phyloP scores from a whole-genome alignment of 2,329 filamentous ascomycete genomes.

The Calonectria pseudoturangicola region DNA sequence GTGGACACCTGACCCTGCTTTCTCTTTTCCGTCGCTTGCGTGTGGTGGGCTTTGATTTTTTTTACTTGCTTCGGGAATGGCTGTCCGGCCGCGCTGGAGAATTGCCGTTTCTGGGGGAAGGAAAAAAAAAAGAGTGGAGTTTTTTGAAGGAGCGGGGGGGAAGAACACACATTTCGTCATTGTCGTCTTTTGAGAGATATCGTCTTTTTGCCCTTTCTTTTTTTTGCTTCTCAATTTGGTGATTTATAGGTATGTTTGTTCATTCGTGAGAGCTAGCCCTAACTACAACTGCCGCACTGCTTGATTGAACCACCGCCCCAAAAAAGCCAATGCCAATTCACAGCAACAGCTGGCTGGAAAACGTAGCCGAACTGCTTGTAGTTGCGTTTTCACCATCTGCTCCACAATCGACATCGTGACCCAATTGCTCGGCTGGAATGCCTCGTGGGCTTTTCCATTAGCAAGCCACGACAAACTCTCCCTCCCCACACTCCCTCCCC shows the following conservation, averaged over 20 bases:
- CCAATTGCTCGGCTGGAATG: slow-evolving; percentile 16
- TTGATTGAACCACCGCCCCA: background rate
- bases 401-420: slow-evolving; percentile 22
- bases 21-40: background rate
- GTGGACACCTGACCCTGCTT: background rate
- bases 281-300: no score
- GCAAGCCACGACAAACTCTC: slow-evolving; percentile 36
- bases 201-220: background rate
- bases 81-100: background rate
- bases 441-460: slow-evolving; percentile 22
- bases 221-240: slow-evolving; percentile 25
- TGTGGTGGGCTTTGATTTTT: slow-evolving; percentile 1
- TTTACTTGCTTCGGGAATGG: slow-evolving; percentile 17
- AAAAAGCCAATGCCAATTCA: background rate
- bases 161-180: slow-evolving; percentile 22
- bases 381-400: slow-evolving; percentile 2
- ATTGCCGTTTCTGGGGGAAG: slow-evolving; percentile 8
- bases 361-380: background rate
- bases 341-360: slow-evolving; percentile 1
- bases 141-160: background rate
- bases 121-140: background rate
- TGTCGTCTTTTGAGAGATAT: background rate
- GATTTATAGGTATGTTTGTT: background rate
- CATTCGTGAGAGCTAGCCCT: slow-evolving; percentile 4
- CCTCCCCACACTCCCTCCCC: slow-evolving; percentile 27